Evolutionary conservation across 306 rosid genomes (phyloP), one percentile per base, ranked within the genome.

Genomic region (Begonia fuchsioides): DNA sequence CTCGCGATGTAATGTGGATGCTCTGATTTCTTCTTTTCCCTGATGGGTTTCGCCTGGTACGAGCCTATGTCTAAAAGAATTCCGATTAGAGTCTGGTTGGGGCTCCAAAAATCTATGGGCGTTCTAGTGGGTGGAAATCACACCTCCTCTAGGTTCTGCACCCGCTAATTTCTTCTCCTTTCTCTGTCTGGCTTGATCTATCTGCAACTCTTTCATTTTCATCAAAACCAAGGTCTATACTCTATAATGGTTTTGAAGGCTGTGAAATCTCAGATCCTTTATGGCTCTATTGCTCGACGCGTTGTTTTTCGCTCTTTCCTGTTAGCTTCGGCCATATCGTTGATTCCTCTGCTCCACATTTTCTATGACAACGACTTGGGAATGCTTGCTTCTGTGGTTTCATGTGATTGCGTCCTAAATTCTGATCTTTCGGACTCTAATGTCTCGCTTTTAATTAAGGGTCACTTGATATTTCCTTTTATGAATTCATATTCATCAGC

Each of bases 81-180:
- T 58, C 77, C 84, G 6, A 74, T 50, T 15, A 66, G 78, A 66
- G 90, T 78, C 15, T 83, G 86, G 90, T 71, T 83, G 76, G 82
- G 81, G 50, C 65, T 84, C 44, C 93, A 83, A 74, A 83, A 66
- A 17, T 69, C 94, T 52, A 78, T 76, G 74, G 93, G 69, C 5
- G 65, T 83, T 83, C 96, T 88, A 83, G 90, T 83, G 93, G 93
- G 88, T 83, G 94, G 93, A 9, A 88, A 81, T 51, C 96, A 83
- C 70, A 83, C 93, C 26, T 78, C 95, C 38, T 81, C 86, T 79
- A 83, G 96, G 76, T 88, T 88, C 76, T 88, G 95, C 51, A 59
- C 95, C 74, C 95, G 95, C 72, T 88, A 83, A 43, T 4, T 26
- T 26, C 35, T 5, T 38, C 47, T 35, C 18, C 9, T 44, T 39